Percentiles rank a stretch among this genome's conserved stretches.
These are phyloP conservation scores for Phytophthora hybrid DNA, from an alignment of 352 stramenopile species.

Conservation along the genomic window DNA sequence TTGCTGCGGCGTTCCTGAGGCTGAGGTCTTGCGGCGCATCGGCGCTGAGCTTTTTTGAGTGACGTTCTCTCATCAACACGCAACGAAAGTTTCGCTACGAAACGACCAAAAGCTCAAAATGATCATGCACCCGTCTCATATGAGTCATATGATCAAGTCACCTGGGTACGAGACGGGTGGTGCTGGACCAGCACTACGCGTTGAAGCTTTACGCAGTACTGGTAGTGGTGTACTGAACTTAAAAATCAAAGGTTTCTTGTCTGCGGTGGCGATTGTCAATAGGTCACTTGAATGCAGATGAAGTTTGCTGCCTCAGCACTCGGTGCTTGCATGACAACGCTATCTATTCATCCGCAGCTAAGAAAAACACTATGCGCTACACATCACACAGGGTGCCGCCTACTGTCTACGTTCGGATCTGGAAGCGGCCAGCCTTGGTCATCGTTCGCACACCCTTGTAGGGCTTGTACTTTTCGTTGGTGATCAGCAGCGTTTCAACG, in stretches of 20 bases:
- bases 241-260: too few species aligned
- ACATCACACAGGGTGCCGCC: constrained; percentile 13
- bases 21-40: constrained; percentile 26
- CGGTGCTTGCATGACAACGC: constrained; percentile 27
- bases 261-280: background rate
- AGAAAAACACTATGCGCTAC: constrained; percentile 29
- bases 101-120: constrained; percentile 20
- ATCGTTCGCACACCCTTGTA: constrained; percentile 99
- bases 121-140: constrained; percentile 23
- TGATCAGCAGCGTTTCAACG: constrained; percentile 95
- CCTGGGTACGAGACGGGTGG: constrained; percentile 23
- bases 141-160: constrained; percentile 5
- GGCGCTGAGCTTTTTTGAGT: background rate
- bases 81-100: constrained; percentile 4
- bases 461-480: constrained; percentile 97
- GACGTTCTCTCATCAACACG: background rate
- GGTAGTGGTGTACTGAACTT: too few species aligned
- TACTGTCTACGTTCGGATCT: constrained; percentile 90
- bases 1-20: constrained; percentile 5
- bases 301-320: background rate
- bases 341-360: constrained; percentile 38
- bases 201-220: too few species aligned
- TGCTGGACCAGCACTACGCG: background rate
- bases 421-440: constrained; percentile 95
- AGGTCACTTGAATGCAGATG: background rate